These are phyloP conservation scores for Saksenaea oblongispora DNA, from an alignment of 371 early-diverging fungal genomes.

Conservation along the genomic window DNA sequence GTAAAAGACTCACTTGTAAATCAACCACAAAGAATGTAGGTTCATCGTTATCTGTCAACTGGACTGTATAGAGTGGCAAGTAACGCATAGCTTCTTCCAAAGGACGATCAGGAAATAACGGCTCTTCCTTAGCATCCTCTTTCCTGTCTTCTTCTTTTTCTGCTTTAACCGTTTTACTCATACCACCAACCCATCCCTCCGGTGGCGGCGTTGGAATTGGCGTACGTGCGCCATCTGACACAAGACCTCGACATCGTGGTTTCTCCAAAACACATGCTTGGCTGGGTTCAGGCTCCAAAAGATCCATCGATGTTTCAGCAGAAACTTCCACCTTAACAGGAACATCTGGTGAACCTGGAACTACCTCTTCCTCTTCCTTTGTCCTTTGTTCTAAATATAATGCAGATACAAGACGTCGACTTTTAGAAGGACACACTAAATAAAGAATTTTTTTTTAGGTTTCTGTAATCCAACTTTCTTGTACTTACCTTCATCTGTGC, in stretches of 20 bases:
- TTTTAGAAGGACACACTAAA: slow-evolving; percentile 20
- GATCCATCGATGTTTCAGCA: neutral
- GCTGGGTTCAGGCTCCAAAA: neutral
- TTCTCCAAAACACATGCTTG: neutral
- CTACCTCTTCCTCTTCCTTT: neutral
- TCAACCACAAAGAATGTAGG: slow-evolving; percentile 65
- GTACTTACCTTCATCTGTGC: neutral
- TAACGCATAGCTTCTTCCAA: slow-evolving; percentile 51
- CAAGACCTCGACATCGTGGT: slow-evolving; percentile 19
- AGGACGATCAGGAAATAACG: neutral
- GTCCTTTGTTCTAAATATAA: slow-evolving; percentile 17
- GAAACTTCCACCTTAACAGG: slow-evolving; percentile 1
- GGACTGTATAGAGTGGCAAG: slow-evolving; percentile 69
- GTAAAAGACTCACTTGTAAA: slow-evolving; percentile 62
- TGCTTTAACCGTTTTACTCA: slow-evolving; percentile 34
- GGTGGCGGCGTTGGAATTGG: slow-evolving; percentile 51
- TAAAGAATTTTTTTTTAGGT: neutral
- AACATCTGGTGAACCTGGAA: neutral
- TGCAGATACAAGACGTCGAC: slow-evolving; percentile 29
- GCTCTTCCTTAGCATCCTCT: no score
- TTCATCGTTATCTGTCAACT: slow-evolving; percentile 37
- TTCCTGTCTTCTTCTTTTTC: slow-evolving; percentile 27
- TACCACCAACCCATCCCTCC: slow-evolving; percentile 25
- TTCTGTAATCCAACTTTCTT: neutral
- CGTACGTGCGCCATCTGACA: slow-evolving; percentile 41